Conservation (phyloP, 2,329 filamentous ascomycete species). For the Nemania abortiva region DNA sequence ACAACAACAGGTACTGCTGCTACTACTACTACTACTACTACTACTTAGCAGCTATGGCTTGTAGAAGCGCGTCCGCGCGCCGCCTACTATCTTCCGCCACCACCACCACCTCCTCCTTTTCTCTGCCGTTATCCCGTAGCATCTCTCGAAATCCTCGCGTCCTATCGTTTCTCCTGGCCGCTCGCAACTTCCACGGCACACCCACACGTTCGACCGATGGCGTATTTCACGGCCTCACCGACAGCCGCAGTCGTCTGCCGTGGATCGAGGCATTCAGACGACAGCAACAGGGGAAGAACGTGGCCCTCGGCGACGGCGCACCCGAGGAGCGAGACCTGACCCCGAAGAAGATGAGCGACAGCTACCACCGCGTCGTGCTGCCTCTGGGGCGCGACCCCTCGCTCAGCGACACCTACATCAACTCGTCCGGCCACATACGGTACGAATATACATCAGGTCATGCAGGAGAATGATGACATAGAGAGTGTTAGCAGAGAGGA, state of each 20-base stretch:
- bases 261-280: slow-evolving; percentile 76
- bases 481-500: neutral
- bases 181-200: slow-evolving; percentile 45
- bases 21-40: no score
- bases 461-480: neutral
- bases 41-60: slow-evolving; percentile 41
- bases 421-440: slow-evolving; percentile 79
- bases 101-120: neutral
- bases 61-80: slow-evolving; percentile 33
- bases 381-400: slow-evolving; percentile 80
- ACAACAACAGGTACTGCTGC: neutral
- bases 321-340: slow-evolving; percentile 65
- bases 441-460: slow-evolving; percentile 52
- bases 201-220: slow-evolving; percentile 51
- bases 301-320: slow-evolving; percentile 42
- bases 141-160: neutral
- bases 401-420: slow-evolving; percentile 82
- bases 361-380: slow-evolving; percentile 75
- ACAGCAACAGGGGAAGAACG: slow-evolving; percentile 59
- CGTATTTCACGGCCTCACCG: slow-evolving; percentile 54
- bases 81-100: slow-evolving; percentile 33
- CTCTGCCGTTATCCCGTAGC: neutral
- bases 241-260: slow-evolving; percentile 60
- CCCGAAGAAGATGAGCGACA: slow-evolving; percentile 78
- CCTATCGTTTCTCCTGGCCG: neutral